Conservation (phyloP, 805 yeast species). For the Wickerhamomyces canadensis region DNA sequence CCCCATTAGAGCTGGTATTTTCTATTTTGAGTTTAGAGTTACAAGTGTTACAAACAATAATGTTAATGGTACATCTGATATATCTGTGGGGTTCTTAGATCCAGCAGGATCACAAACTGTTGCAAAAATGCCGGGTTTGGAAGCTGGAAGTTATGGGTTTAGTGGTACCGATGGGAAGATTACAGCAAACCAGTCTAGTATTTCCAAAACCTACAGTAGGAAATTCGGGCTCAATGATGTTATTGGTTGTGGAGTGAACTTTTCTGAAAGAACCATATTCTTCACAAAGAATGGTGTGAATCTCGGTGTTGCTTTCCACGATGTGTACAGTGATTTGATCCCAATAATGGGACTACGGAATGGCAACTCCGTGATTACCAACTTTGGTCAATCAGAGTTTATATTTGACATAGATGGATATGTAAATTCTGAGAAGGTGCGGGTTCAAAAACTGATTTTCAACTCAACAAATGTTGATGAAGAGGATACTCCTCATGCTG, state of each 20-base stretch:
- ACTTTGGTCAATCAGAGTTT: conserved; percentile 49
- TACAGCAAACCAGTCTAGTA: conserved; percentile 29
- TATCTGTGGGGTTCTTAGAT: conserved; percentile 42
- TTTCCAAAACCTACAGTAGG: conserved; percentile 35
- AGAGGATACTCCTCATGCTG: neutral
- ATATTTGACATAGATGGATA: conserved; percentile 55
- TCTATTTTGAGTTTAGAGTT: conserved; percentile 46
- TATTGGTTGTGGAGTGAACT: conserved; percentile 83
- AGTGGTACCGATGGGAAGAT: conserved; percentile 47
- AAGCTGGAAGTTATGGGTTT: conserved; percentile 43
- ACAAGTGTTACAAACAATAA: conserved; percentile 30
- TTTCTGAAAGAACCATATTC: conserved; percentile 55
- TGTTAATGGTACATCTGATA: conserved; percentile 22
- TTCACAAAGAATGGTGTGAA: conserved; percentile 77
- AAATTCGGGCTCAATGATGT: conserved; percentile 53
- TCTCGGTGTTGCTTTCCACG: conserved; percentile 49
- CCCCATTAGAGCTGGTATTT: conserved; percentile 37
- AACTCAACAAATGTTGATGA: conserved; percentile 8
- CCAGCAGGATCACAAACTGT: conserved; percentile 18
- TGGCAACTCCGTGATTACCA: conserved; percentile 29
- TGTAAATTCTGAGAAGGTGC: conserved; percentile 39
- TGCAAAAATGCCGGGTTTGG: conserved; percentile 42
- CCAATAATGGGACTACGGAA: conserved; percentile 41
- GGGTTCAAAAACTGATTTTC: conserved; percentile 27
- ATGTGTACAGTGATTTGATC: conserved; percentile 34